Conservation (phyloP, 2,329 filamentous ascomycete genomes). For the Hortaea sp. region DNA sequence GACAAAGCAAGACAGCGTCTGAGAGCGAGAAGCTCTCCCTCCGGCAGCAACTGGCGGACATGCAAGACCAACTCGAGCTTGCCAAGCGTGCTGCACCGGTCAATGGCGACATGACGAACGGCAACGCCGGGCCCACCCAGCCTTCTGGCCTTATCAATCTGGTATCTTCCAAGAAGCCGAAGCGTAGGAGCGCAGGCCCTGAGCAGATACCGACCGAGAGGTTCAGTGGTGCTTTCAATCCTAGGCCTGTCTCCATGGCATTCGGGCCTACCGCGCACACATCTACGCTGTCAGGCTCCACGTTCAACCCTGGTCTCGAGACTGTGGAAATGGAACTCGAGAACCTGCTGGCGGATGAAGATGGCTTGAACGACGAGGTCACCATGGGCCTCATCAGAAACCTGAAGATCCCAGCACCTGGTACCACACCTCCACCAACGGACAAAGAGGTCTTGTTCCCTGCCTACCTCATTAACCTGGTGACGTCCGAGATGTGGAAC, state of each 20-base stretch:
- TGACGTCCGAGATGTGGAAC: slow-evolving; percentile 99
- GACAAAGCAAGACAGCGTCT: slow-evolving; percentile 61
- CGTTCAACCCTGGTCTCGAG: slow-evolving; percentile 72
- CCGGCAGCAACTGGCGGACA: slow-evolving; percentile 75
- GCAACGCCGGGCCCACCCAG: slow-evolving; percentile 39
- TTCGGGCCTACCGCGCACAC: slow-evolving; percentile 56
- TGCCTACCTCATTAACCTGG: slow-evolving; percentile 95
- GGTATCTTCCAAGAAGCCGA: slow-evolving; percentile 93
- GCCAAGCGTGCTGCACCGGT: slow-evolving; percentile 68
- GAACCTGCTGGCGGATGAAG: slow-evolving; percentile 85
- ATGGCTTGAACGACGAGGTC: slow-evolving; percentile 92
- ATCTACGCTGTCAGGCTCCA: slow-evolving; percentile 62
- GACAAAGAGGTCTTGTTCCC: slow-evolving; percentile 99
- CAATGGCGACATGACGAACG: slow-evolving; percentile 59
- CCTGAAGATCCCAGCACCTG: slow-evolving; percentile 87
- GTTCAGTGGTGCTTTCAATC: slow-evolving; percentile 87
- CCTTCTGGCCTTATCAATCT: slow-evolving; percentile 84
- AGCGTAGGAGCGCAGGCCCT: slow-evolving; percentile 81
- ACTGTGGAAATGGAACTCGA: slow-evolving; percentile 94
- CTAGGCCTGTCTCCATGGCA: slow-evolving; percentile 92
- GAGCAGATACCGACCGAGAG: slow-evolving; percentile 79
- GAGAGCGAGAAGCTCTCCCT: slow-evolving; percentile 80
- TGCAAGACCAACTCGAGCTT: slow-evolving; percentile 85
- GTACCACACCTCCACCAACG: slow-evolving; percentile 76
- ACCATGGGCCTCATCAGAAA: slow-evolving; percentile 93